Evolutionary conservation across 495 filamentous ascomycete species (phyloP).

Genomic region (Talaromyces stipitatus): DNA sequence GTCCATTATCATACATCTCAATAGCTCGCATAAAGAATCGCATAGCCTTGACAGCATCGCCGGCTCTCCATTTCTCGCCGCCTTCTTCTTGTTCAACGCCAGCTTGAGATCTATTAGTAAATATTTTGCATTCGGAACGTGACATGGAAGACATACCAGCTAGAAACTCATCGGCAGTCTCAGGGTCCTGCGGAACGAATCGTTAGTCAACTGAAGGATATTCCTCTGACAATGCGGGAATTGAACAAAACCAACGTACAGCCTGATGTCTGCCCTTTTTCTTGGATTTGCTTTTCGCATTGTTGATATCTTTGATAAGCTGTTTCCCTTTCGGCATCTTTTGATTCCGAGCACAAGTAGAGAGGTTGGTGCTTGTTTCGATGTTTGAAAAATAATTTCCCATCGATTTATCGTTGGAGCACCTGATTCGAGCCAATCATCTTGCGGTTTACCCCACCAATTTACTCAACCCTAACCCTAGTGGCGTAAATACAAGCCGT

Average conservation of each 20-base stretch:
- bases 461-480: no score
- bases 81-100: conserved; percentile 62
- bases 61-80: conserved; percentile 67
- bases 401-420: neutral
- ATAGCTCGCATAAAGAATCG: conserved; percentile 64
- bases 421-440: neutral
- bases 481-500: no score
- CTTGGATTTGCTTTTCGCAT: conserved; percentile 37
- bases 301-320: conserved; percentile 33
- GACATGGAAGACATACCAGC: conserved; percentile 32
- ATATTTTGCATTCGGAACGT: neutral
- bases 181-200: conserved; percentile 31
- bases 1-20: conserved; percentile 52
- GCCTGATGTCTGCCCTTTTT: conserved; percentile 19
- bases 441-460: neutral
- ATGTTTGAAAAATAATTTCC: neutral
- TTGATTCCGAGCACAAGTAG: neutral
- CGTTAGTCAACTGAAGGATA: neutral
- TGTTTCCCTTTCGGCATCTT: conserved; percentile 48
- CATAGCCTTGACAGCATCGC: conserved; percentile 59
- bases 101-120: conserved; percentile 25
- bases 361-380: no score
- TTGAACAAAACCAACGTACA: neutral
- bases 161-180: conserved; percentile 55
- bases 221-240: neutral